Evolutionary conservation across 1,284 basidiomycete species (phyloP).

Genomic region (Cystobasidium slooffiae): DNA sequence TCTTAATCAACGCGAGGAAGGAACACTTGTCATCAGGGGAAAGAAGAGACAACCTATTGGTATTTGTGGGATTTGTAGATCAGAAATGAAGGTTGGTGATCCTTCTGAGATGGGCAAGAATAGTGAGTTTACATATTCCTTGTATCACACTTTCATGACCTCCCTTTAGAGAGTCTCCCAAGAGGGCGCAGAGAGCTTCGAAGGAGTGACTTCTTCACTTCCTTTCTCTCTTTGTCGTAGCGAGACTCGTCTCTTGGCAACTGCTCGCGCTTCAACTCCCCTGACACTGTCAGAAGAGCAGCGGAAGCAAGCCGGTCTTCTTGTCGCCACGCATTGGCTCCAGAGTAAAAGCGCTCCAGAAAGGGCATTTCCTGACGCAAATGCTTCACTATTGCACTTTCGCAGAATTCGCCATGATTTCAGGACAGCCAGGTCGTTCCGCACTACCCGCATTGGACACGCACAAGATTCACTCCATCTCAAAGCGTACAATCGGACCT

Average conservation of each 20-base stretch:
- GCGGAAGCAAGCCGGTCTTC: too few relatives aligned
- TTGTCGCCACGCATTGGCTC: too few relatives aligned
- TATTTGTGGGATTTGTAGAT: conserved; percentile 92
- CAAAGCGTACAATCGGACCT: conserved; percentile 42
- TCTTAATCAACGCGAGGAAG: conserved; percentile 40
- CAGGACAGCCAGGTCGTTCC: conserved; percentile 44
- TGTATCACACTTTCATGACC: neutral
- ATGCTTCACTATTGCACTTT: neutral
- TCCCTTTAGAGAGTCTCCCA: neutral
- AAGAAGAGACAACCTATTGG: conserved; percentile 63
- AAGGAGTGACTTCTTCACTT: too few relatives aligned
- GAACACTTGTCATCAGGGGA: conserved; percentile 30
- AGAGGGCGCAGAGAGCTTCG: too few relatives aligned
- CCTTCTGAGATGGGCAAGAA: conserved; percentile 69
- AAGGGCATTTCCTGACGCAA: too few relatives aligned
- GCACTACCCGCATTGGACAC: conserved; percentile 23
- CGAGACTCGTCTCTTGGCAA: too few relatives aligned
- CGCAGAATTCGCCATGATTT: conserved; percentile 54
- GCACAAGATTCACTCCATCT: conserved; percentile 49
- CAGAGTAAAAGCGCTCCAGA: too few relatives aligned
- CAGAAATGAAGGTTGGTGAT: conserved; percentile 90
- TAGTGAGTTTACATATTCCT: conserved; percentile 66
- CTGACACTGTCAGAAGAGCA: too few relatives aligned
- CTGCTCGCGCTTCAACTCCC: too few relatives aligned
- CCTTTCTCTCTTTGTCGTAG: too few relatives aligned